Base-by-base conservation (phyloP, 768 basidiomycete species). In the Mycena filopes region DNA sequence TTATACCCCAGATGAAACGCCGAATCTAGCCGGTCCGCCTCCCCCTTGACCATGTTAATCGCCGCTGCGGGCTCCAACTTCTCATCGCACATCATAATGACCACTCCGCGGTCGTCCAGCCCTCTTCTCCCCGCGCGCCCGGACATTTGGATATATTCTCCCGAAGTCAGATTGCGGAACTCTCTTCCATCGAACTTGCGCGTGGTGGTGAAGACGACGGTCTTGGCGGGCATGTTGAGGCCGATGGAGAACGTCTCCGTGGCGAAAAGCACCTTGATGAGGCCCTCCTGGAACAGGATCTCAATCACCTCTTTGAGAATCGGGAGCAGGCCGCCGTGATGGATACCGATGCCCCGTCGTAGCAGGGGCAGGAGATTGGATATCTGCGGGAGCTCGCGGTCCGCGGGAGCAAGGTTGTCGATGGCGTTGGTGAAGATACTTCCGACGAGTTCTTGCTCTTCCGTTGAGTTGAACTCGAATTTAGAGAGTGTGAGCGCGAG, bases 81-180 rank as follows among this genome's bases (percentile, higher is more conserved):
- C 81, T 99, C 95, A 77, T 99, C 98, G 75, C 93, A 93, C 98
- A 99, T 99, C 95, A 99, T 93, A 71, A 99, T 98, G 55, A 99
- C 98, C 53, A 99, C 95, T 57, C 98, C 98, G n/a, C 98, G 89
- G 66, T 99, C 97, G 76, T 99, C 98, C 63, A 99, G 80, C 45
- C 98, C 98, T 79, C 98, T 89, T 72, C 98, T 91, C 67, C 98
- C 98, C 2, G 98, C 98, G 60, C 98, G 93, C 60, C 98, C 98
- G 0, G 96, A 96, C 98, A 99, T 99, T 74, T 99, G 98, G 72
- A 99, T 98, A 77, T 99, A 99, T 84, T 99, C 98, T 61, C 98
- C 93, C 0, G 91, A 93, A 0, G 95, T 95, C 38, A 99, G 82
- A 74, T 94, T 94, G 28, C 98, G 86, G 81, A 98, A 98, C 71